Conservation (phyloP, 768 basidiomycete genomes). For the Hericium erinaceus region DNA sequence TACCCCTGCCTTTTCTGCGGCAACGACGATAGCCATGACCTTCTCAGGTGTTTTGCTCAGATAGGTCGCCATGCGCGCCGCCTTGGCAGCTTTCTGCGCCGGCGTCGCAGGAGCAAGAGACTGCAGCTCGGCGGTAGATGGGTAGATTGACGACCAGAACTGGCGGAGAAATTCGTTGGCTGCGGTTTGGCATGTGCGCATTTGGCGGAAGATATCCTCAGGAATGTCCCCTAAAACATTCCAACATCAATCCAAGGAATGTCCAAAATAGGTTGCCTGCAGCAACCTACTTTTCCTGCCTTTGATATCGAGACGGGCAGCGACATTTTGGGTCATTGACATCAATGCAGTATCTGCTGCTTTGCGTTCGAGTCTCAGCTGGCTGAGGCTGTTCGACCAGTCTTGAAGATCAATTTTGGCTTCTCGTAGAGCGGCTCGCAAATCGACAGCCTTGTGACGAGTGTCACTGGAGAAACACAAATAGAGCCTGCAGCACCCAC, state of each 20-base stretch:
- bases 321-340: constrained; percentile 74
- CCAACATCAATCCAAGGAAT: background rate
- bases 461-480: background rate
- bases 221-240: constrained; percentile 62
- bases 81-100: constrained; percentile 67
- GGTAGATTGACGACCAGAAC: constrained; percentile 87
- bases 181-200: constrained; percentile 85
- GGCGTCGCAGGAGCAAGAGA: constrained; percentile 41
- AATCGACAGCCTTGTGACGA: constrained; percentile 33
- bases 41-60: constrained; percentile 75
- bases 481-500: constrained; percentile 12
- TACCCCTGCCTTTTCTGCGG: constrained; percentile 51
- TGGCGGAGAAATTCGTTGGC: constrained; percentile 95
- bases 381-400: constrained; percentile 50
- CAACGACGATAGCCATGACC: constrained; percentile 63
- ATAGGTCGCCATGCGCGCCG: constrained; percentile 82
- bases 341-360: constrained; percentile 58
- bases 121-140: constrained; percentile 51
- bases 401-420: constrained; percentile 36
- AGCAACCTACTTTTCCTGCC: constrained; percentile 48
- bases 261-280: background rate
- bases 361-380: constrained; percentile 60
- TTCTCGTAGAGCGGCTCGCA: constrained; percentile 38
- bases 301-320: constrained; percentile 58
- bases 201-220: constrained; percentile 65